These are phyloP conservation scores for Sclerotinia minor DNA, from an alignment of 2,329 filamentous ascomycete genomes.

Conservation along the genomic window DNA sequence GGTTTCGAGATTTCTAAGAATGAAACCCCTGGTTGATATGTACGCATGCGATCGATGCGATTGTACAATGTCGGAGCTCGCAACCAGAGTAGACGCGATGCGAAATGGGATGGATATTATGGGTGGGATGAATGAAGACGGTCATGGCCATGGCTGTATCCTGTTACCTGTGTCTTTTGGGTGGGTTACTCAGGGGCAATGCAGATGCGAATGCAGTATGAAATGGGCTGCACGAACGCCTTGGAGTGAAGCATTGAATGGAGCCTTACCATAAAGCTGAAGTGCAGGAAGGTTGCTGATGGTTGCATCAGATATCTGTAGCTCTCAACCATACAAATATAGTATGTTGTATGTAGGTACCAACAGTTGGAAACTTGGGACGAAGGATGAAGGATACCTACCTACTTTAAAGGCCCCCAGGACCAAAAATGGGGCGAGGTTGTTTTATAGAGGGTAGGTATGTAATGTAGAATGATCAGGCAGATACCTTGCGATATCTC, in stretches of 20 bases:
- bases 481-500: constrained; percentile 9
- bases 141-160: constrained; percentile 9
- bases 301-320: constrained; percentile 18
- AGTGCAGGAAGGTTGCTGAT: constrained; percentile 15
- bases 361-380: constrained; percentile 25
- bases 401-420: constrained; percentile 8
- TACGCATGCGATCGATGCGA: constrained; percentile 11
- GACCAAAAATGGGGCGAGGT: constrained; percentile 15
- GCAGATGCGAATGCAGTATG: constrained; percentile 20
- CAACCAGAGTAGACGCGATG: constrained; percentile 8
- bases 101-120: constrained; percentile 8
- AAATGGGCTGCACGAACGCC: constrained; percentile 13
- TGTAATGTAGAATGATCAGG: constrained; percentile 10
- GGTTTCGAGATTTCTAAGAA: constrained; percentile 5
- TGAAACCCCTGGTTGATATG: constrained; percentile 17
- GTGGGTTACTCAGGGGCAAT: constrained; percentile 20
- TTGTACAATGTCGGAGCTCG: neutral
- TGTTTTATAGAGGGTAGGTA: neutral
- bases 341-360: neutral
- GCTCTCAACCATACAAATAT: constrained; percentile 4
- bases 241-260: constrained; percentile 14
- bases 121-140: constrained; percentile 10
- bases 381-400: constrained; percentile 3
- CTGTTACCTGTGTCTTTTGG: constrained; percentile 6
- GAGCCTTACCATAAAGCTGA: constrained; percentile 19